Evolutionary conservation across 2,329 filamentous ascomycete species (phyloP), one percentile per base, ranked within the genome.

Genomic region (Mariannaea sp.): DNA sequence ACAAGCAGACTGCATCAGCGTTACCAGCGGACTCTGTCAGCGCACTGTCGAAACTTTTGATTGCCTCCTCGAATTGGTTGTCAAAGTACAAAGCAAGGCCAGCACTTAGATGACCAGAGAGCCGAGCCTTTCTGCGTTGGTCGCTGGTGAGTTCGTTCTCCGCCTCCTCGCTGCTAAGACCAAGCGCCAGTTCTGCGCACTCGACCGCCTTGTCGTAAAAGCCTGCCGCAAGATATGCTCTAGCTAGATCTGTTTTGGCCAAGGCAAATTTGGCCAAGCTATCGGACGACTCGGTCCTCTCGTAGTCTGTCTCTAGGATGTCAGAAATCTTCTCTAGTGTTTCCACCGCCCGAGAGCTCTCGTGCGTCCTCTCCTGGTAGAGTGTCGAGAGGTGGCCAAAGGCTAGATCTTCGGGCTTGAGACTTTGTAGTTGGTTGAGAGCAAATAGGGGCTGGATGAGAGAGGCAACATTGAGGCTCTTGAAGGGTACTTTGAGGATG

Each of bases 371-470:
- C 70, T 99, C 94, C 40, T 90, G 80, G 67, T 95, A 88, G 2
- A 97, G 77, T 0, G 90, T 86, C 1, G 85, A 83, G 5, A 99
- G 81, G 65, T 97, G 94, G 7, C 85, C 80, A 64, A 88, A 90
- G 0, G 85, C 79, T 24, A 92, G 71, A 53, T 94, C 87, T 36
- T 83, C 79, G 0, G 90, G 88, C 16, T 80, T 78, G 62, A 96
- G 85, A 7, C 81, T 81, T 50, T 84, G 83, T 2, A 97, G 78
- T 70, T 99, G 94, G 47, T 88, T 85, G 1, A 97, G 83, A 0
- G 90, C 92, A 66, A 97, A 96, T 16, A 97, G 81, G 0, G 94
- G 92, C 59, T 93, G 90, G 17, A 97, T 85, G 5, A 97, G 80
- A 69, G 76, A 88, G 57, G 74, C 84, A 65, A 79, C 79, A 71